A percentile compares a stretch with the other conserved stretches of the same genome.
These are phyloP conservation scores for Apostasia shenzhenica DNA, from an alignment of 106 monocot genomes.

Conservation along the genomic window DNA sequence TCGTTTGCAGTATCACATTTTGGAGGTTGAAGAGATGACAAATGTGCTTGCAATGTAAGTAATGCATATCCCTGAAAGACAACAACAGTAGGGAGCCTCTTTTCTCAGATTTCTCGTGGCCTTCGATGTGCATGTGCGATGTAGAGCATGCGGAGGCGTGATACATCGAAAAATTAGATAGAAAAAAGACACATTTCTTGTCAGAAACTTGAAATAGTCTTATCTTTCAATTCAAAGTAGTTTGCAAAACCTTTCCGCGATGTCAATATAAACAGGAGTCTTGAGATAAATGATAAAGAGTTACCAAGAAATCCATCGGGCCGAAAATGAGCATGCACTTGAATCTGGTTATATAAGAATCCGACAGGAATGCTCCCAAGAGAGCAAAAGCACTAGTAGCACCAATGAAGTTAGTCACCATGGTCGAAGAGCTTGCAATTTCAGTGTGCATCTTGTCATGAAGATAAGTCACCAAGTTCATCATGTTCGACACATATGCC, in stretches of 20 bases:
- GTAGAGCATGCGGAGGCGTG: too few relatives aligned
- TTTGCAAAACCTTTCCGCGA: too few relatives aligned
- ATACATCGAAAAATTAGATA: too few relatives aligned
- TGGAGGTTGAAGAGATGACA: constrained; percentile 52
- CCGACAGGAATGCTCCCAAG: constrained; percentile 66
- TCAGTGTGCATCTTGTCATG: constrained; percentile 57
- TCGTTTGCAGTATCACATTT: constrained; percentile 25
- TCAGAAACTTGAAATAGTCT: too few relatives aligned
- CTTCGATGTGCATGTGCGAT: too few relatives aligned
- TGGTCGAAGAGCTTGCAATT: constrained; percentile 51
- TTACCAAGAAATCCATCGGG: constrained; percentile 56
- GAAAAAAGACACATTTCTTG: too few relatives aligned
- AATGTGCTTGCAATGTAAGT: constrained; percentile 73
- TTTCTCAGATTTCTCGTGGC: not conserved
- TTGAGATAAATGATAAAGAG: constrained; percentile 1
- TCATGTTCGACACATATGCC: constrained; percentile 27
- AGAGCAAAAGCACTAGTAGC: constrained; percentile 43
- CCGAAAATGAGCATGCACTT: constrained; percentile 65
- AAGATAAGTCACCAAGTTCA: constrained; percentile 62
- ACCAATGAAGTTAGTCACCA: constrained; percentile 53
- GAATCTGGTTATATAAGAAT: constrained; percentile 63
- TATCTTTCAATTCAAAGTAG: too few relatives aligned
- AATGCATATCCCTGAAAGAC: constrained; percentile 39
- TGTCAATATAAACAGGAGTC: too few relatives aligned
- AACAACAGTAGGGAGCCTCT: not conserved